phyloP scores from a whole-genome alignment of 2,329 filamentous ascomycete genomes.

The Beauveria brongniartii region DNA sequence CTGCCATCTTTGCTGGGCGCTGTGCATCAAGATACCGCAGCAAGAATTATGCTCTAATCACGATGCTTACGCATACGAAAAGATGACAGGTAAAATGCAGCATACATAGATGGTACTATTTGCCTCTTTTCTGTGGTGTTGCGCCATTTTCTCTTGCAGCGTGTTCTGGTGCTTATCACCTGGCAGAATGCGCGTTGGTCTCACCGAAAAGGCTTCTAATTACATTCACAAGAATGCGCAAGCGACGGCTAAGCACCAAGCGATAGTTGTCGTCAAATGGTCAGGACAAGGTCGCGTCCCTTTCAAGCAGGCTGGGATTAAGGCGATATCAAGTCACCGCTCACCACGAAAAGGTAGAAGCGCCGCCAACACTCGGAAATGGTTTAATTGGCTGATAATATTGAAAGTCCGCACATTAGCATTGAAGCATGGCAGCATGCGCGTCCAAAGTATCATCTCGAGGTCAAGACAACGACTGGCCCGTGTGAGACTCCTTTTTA shows the following conservation, averaged over 20 bases:
- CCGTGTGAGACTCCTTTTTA: no score
- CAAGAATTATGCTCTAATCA: conserved; percentile 41
- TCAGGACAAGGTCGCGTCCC: conserved; percentile 21
- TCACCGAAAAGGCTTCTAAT: conserved; percentile 39
- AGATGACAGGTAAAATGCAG: conserved; percentile 30
- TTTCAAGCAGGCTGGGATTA: neutral
- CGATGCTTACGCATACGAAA: conserved; percentile 41
- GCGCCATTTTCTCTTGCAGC: no score
- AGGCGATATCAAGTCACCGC: no score
- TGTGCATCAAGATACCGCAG: conserved; percentile 39
- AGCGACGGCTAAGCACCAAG: conserved; percentile 25
- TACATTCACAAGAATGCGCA: conserved; percentile 38
- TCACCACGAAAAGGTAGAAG: no score
- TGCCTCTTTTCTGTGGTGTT: no score
- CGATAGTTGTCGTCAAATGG: conserved; percentile 11
- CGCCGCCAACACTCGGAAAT: no score
- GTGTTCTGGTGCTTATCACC: neutral
- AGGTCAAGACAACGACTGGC: no score
- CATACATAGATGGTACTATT: no score
- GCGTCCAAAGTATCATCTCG: no score
- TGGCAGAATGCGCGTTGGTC: conserved; percentile 39
- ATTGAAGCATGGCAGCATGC: no score
- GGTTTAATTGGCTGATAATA: no score
- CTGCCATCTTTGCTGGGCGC: conserved; percentile 41
- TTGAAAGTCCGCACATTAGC: no score